Base-by-base conservation (phyloP, 2,329 filamentous ascomycete genomes). In the Akanthomyces lecanii region DNA sequence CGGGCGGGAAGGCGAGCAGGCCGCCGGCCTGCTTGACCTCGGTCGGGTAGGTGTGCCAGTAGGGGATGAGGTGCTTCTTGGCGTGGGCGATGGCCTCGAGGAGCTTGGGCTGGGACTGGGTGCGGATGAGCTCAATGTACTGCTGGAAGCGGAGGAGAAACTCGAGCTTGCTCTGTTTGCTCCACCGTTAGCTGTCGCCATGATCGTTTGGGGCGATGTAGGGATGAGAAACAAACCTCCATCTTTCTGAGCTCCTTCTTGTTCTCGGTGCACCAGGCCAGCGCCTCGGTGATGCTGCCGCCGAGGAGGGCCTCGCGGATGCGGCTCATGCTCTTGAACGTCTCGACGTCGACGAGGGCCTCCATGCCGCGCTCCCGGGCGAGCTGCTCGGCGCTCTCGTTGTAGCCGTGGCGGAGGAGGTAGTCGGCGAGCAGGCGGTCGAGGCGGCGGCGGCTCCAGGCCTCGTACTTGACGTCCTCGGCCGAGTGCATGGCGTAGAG, bases 131-230 rank as follows among this genome's bases (percentile, higher is more conserved):
- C 76, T 98, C 95, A 69, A 98, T 93, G 74, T 93, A 98, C 74
- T 98, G 93, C 75, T 99, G 95, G 70, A 96, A 83, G 14, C 95
- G 88, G 50, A 99, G 84, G 81, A 96, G 91, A 71, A 97, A 96
- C 75, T 99, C 95, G 18, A 99, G 83, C 67, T 89, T 90, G 71
- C 89, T 92, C 82, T 92, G 69, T 14, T 12, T 5, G 40, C 16
- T 21, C 21, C 8, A 16, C 3, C 36, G 10, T 23, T 36, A 21
- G 25, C 14, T 1, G n/a, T 33, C 12, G 7, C 11, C 28, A n/a
- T 16, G 2, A n/a, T 14, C n/a, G 1, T 8, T 5, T 5, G 23
- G 1, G 6, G 38, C 59, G 6, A 14, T 8, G 18, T 44, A n/a
- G 3, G 42, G 4, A 7, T 16, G 36, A 30, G 21, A 21, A 40